Percentiles rank a stretch among this genome's conserved stretches.
phyloP scores from a whole-genome alignment of 2,329 filamentous ascomycete genomes.

The Xylaria sp. region DNA sequence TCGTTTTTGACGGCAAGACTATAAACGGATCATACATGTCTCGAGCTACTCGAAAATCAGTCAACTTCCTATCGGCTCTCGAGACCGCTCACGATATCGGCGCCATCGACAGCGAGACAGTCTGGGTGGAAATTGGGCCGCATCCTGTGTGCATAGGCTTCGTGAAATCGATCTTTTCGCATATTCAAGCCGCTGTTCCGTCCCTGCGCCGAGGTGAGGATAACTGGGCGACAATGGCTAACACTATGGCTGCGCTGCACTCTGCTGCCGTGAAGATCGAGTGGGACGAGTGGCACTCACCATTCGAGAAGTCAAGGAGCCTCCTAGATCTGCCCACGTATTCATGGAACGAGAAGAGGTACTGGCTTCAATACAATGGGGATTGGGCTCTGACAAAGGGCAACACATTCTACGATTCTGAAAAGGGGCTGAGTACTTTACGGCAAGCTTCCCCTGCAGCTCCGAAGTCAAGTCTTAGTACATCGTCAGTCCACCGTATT shows the following conservation, averaged over 20 bases:
- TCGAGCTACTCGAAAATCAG: slow-evolving; percentile 71
- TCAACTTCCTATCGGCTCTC: slow-evolving; percentile 72
- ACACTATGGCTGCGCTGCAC: slow-evolving; percentile 64
- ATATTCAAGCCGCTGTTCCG: slow-evolving; percentile 55
- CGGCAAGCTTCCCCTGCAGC: slow-evolving; percentile 19
- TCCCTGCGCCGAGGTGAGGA: slow-evolving; percentile 67
- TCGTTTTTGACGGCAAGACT: slow-evolving; percentile 62
- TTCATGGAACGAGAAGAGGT: slow-evolving; percentile 78
- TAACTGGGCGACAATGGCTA: slow-evolving; percentile 66
- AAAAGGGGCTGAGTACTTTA: background rate
- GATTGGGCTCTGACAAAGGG: slow-evolving; percentile 77
- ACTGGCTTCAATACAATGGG: slow-evolving; percentile 72
- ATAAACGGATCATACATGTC: slow-evolving; percentile 70
- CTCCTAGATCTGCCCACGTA: slow-evolving; percentile 76
- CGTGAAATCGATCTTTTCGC: slow-evolving; percentile 63
- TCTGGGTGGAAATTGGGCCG: slow-evolving; percentile 76
- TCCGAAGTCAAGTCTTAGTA: slow-evolving; percentile 27
- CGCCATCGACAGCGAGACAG: slow-evolving; percentile 65
- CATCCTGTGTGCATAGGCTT: slow-evolving; percentile 73
- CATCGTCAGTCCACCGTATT: slow-evolving; percentile 54
- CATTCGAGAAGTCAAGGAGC: slow-evolving; percentile 53
- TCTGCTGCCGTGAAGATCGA: slow-evolving; percentile 70
- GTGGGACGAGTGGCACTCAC: slow-evolving; percentile 76
- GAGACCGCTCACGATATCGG: slow-evolving; percentile 60
- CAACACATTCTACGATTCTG: slow-evolving; percentile 9